Conservation (phyloP, 2,329 filamentous ascomycete species). For the Blumeria hordei region DNA sequence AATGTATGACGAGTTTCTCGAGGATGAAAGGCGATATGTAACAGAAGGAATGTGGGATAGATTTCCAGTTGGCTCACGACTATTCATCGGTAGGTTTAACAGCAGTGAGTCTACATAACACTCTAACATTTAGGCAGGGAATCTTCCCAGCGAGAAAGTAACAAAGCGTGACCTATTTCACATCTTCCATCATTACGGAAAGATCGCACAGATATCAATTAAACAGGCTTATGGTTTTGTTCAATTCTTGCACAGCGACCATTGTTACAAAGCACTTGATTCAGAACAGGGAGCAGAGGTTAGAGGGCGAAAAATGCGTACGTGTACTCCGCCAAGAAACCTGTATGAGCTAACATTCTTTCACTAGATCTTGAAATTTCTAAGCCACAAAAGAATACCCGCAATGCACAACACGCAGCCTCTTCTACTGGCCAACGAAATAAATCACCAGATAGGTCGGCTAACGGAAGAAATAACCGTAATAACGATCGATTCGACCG, state of each 20-base stretch:
- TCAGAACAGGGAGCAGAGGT: slow-evolving; percentile 60
- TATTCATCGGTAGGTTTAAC: slow-evolving; percentile 49
- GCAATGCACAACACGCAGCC: slow-evolving; percentile 21
- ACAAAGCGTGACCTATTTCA: slow-evolving; percentile 88
- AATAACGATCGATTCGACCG: slow-evolving; percentile 18
- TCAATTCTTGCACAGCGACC: slow-evolving; percentile 57
- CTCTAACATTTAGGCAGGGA: slow-evolving; percentile 31
- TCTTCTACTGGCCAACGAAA: slow-evolving; percentile 21
- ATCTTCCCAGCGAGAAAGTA: slow-evolving; percentile 76
- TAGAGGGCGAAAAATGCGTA: slow-evolving; percentile 80
- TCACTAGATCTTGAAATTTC: slow-evolving; percentile 63
- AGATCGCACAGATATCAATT: slow-evolving; percentile 79
- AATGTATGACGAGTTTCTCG: slow-evolving; percentile 47
- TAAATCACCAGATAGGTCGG: slow-evolving; percentile 34
- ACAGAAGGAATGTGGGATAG: slow-evolving; percentile 60
- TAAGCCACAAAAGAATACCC: slow-evolving; percentile 60
- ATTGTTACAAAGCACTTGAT: slow-evolving; percentile 52
- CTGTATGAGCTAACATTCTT: neutral
- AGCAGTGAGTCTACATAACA: neutral
- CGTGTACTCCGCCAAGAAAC: slow-evolving; percentile 17
- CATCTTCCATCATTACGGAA: slow-evolving; percentile 64
- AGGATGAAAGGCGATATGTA: slow-evolving; percentile 51
- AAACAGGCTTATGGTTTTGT: slow-evolving; percentile 96
- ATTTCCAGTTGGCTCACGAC: slow-evolving; percentile 51
- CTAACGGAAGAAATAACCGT: slow-evolving; percentile 19